Evolutionary conservation across 192 early-diverging fungal genomes (phyloP), one percentile per base, ranked within the genome.

Genomic region (Podochytrium sp.): DNA sequence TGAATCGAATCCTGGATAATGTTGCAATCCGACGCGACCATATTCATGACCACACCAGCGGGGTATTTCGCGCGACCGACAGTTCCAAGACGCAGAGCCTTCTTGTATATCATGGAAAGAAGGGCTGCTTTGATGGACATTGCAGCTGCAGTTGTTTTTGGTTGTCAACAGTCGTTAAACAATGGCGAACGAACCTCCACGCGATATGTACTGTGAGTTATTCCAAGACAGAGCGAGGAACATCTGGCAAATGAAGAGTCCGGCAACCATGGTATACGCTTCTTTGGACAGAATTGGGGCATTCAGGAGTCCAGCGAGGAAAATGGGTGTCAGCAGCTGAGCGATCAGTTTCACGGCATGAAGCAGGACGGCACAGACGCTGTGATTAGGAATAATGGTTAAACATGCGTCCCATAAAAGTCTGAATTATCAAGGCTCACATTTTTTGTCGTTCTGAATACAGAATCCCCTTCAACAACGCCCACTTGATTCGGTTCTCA

Each of bases 151-250:
- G n/a, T n/a, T n/a, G 12, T 27, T 20, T 57, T 2, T 25, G 30
- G 18, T 30, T 27, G 18, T 0, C 30, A 14, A 57, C 55, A 10
- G 29, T 25, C 20, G 12, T 27, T n/a, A n/a, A n/a, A n/a, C n/a
- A 12, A n/a, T 12, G n/a, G 47, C 12, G 16, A 20, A 32, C 61
- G 29, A 14, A 63, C 61, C 33, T 7, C 66, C 66, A 42, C 42
- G 55, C 18, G 57, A 32, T 32, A 72, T 33, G 30, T 72, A 72
- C 32, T 72, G 70, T 1, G 70, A 72, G 70, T 72, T 72, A 30
- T 72, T 72, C 70, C 70, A 72, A 2, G 57, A 18, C 12, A 72
- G 58, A 3, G 56, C 70, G 18, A 47, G 57, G 29, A 49, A 6
- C 55, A 72, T 27, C 33, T 72, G 70, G 29, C 20, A 18, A 6